Percentiles rank a stretch among this genome's conserved stretches.
Evolutionary conservation across 495 filamentous ascomycete species (phyloP).

Genomic region (Podospora bellae-mahoneyi): DNA sequence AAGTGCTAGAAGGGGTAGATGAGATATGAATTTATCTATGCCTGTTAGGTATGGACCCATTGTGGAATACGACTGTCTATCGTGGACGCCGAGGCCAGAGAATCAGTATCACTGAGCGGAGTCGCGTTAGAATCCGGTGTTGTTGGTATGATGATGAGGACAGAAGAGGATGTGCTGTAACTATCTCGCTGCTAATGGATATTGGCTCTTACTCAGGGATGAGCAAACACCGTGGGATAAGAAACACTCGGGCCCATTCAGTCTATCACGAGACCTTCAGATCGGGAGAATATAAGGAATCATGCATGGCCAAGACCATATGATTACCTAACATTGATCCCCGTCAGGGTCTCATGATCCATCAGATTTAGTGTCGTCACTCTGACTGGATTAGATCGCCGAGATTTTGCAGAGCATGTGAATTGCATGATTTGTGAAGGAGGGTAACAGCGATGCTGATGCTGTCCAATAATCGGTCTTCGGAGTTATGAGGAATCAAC

Average conservation of each 20-base stretch:
- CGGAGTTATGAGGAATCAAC: neutral
- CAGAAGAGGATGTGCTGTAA: no score
- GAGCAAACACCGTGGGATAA: no score
- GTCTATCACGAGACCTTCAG: neutral
- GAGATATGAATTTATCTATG: no score
- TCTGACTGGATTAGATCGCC: neutral
- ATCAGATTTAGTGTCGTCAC: neutral
- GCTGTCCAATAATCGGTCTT: neutral
- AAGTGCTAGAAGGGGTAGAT: no score
- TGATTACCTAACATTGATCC: neutral
- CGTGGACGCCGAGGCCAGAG: no score
- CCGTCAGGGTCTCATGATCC: neutral
- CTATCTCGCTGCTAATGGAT: no score
- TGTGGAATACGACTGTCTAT: no score
- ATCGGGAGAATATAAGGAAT: neutral
- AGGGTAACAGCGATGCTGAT: neutral
- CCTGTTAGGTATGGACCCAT: no score
- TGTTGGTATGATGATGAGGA: no score
- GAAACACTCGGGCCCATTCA: neutral
- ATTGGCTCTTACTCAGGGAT: no score
- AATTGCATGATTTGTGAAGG: neutral
- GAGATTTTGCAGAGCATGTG: neutral
- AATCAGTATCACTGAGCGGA: no score
- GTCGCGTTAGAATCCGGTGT: no score
- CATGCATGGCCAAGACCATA: neutral